These are phyloP conservation scores for Fusarium sp. DNA, from an alignment of 2,329 filamentous ascomycete genomes.

Conservation along the genomic window DNA sequence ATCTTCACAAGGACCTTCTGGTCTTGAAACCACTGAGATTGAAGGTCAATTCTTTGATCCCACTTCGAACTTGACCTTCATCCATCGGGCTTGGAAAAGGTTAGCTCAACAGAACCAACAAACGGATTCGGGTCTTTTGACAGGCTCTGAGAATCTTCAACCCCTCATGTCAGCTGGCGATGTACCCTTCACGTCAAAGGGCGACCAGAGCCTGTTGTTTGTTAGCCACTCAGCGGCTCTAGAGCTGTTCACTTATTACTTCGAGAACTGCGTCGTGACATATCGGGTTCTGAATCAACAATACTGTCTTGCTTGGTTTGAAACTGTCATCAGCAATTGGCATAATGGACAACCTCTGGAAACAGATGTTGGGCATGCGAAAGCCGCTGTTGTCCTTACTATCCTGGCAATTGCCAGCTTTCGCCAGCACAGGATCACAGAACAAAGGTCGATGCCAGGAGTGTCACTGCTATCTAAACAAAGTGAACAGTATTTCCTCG, in stretches of 20 bases:
- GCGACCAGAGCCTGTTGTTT: conserved; percentile 49
- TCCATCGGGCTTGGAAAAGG: conserved; percentile 63
- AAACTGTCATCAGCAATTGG: conserved; percentile 53
- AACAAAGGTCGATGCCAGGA: background rate
- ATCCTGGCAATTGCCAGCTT: conserved; percentile 59
- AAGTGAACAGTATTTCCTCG: conserved; percentile 56
- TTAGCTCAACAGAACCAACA: conserved; percentile 57
- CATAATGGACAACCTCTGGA: conserved; percentile 52
- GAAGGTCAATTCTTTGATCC: conserved; percentile 65
- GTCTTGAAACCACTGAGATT: conserved; percentile 61
- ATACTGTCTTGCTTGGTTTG: conserved; percentile 61
- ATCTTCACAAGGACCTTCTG: conserved; percentile 51
- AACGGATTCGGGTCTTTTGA: conserved; percentile 29
- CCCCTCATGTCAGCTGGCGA: conserved; percentile 60
- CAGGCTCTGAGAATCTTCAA: conserved; percentile 51
- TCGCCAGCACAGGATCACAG: conserved; percentile 32
- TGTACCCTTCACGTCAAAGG: conserved; percentile 55
- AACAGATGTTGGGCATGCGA: conserved; percentile 55
- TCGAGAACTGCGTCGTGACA: conserved; percentile 69
- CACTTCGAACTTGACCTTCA: conserved; percentile 63
- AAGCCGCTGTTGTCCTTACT: conserved; percentile 60
- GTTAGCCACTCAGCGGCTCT: conserved; percentile 53
- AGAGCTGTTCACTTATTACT: conserved; percentile 62
- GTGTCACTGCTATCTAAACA: conserved; percentile 21
- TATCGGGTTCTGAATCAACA: conserved; percentile 68